phyloP scores from a whole-genome alignment of 495 filamentous ascomycete genomes.

The Lentithecium fluviatile region DNA sequence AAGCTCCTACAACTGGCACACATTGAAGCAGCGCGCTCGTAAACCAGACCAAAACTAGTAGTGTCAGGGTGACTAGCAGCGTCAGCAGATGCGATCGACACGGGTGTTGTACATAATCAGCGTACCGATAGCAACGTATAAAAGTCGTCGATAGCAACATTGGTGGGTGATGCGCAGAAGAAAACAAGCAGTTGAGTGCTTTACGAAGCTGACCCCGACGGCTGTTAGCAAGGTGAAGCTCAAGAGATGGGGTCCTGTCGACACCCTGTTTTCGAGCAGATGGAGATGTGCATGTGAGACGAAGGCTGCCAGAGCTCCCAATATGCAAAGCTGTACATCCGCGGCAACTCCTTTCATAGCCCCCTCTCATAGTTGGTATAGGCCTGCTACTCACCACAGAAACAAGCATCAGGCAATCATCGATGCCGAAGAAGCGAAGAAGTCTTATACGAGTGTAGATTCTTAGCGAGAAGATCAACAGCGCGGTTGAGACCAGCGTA shows the following conservation, averaged over 20 bases:
- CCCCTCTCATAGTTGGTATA: background rate
- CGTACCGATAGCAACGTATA: slow-evolving; percentile 9
- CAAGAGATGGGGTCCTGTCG: background rate
- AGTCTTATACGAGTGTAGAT: slow-evolving; percentile 8
- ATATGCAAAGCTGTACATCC: background rate
- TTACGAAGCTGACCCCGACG: slow-evolving; percentile 9
- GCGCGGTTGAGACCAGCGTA: slow-evolving; percentile 8
- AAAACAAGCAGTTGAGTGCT: slow-evolving; percentile 9
- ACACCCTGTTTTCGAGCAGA: background rate
- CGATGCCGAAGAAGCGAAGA: slow-evolving; percentile 10
- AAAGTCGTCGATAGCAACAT: background rate
- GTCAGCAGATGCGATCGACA: background rate
- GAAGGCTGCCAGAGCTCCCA: slow-evolving; percentile 1
- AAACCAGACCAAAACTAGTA: slow-evolving; percentile 1
- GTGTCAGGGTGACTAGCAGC: background rate
- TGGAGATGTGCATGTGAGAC: background rate
- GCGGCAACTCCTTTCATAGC: background rate
- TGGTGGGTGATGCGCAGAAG: slow-evolving; percentile 7
- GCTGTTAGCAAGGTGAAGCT: background rate
- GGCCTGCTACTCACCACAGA: background rate
- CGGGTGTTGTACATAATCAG: background rate
- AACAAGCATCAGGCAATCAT: slow-evolving; percentile 10
- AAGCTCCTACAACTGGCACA: slow-evolving; percentile 7
- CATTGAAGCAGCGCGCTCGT: slow-evolving; percentile 10
- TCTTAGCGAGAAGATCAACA: slow-evolving; percentile 9